A percentile compares a stretch with the other conserved stretches of the same genome.
Conservation (phyloP, 1,139 yeast species). For the Scheffersomyces lignicola region DNA sequence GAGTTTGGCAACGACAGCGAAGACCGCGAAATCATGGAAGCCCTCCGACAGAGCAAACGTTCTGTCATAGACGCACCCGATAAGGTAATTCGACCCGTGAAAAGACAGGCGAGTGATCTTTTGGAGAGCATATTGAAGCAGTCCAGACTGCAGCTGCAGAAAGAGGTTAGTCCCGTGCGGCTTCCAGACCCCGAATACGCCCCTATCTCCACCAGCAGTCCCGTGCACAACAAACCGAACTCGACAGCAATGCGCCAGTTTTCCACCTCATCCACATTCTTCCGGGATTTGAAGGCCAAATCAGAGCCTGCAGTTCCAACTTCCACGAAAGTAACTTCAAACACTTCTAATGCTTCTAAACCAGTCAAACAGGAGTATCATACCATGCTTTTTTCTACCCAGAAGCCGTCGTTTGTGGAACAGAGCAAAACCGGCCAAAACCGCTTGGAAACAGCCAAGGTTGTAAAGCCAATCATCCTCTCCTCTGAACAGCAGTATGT, state of each 20-base stretch:
- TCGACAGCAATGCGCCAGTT: background rate
- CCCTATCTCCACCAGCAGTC: background rate
- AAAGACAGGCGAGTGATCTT: background rate
- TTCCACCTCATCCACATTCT: background rate
- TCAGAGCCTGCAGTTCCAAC: background rate
- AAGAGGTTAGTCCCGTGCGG: background rate
- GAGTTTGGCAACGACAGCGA: slow-evolving; percentile 3
- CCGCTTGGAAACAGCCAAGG: slow-evolving; percentile 14
- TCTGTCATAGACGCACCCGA: too few species aligned
- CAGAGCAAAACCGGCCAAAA: background rate
- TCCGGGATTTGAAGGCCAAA: background rate
- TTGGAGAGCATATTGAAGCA: background rate
- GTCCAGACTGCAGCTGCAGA: background rate
- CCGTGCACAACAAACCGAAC: background rate
- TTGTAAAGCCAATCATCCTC: slow-evolving; percentile 37
- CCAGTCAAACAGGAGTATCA: slow-evolving; percentile 5
- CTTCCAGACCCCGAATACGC: background rate
- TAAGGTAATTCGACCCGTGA: too few species aligned
- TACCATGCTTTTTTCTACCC: slow-evolving; percentile 18
- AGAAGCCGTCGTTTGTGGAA: slow-evolving; percentile 10
- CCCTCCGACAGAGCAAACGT: too few species aligned
- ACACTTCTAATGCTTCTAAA: too few species aligned
- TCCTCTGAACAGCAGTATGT: slow-evolving; percentile 45
- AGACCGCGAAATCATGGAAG: background rate
- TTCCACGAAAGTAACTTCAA: background rate